Evolutionary conservation across 2,329 filamentous ascomycete genomes (phyloP).

Genomic region (Aspergillus oerlinghausenensis): DNA sequence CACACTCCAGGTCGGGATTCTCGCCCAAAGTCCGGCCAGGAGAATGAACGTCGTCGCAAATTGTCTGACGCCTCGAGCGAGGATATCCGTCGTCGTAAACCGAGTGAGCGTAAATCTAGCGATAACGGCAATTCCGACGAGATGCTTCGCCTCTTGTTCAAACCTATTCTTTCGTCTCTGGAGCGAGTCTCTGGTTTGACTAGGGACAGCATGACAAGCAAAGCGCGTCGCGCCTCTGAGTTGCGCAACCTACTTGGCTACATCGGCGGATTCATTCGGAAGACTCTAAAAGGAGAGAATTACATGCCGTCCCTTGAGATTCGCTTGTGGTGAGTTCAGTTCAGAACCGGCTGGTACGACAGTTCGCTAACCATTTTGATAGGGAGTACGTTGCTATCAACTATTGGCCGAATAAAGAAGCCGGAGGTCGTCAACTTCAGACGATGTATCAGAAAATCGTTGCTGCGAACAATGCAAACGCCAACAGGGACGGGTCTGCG

Average conservation of each 20-base stretch:
- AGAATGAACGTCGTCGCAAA: slow-evolving; percentile 31
- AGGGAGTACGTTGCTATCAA: slow-evolving; percentile 43
- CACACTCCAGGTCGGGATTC: slow-evolving; percentile 38
- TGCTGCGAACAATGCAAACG: slow-evolving; percentile 22
- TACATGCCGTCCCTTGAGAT: slow-evolving; percentile 39
- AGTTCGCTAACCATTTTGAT: slow-evolving; percentile 19
- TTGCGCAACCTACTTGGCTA: slow-evolving; percentile 41
- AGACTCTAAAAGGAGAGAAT: slow-evolving; percentile 35
- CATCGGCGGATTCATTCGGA: slow-evolving; percentile 45
- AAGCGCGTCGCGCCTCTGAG: slow-evolving; percentile 39
- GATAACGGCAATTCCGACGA: slow-evolving; percentile 36
- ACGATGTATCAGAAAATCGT: slow-evolving; percentile 36
- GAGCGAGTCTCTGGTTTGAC: slow-evolving; percentile 43
- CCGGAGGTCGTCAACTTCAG: slow-evolving; percentile 31
- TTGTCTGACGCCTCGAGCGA: slow-evolving; percentile 32
- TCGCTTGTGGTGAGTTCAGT: slow-evolving; percentile 40
- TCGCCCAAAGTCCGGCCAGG: slow-evolving; percentile 33
- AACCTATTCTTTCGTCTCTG: slow-evolving; percentile 42
- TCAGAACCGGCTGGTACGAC: background rate
- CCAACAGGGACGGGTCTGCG: slow-evolving; percentile 19
- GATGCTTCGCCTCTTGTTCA: slow-evolving; percentile 44
- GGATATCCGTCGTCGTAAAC: slow-evolving; percentile 32
- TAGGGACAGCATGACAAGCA: slow-evolving; percentile 43
- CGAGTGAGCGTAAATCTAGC: slow-evolving; percentile 34
- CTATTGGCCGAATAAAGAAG: slow-evolving; percentile 46